Base-by-base conservation (phyloP, 306 rosid species). In the Crataegus laevigata region DNA sequence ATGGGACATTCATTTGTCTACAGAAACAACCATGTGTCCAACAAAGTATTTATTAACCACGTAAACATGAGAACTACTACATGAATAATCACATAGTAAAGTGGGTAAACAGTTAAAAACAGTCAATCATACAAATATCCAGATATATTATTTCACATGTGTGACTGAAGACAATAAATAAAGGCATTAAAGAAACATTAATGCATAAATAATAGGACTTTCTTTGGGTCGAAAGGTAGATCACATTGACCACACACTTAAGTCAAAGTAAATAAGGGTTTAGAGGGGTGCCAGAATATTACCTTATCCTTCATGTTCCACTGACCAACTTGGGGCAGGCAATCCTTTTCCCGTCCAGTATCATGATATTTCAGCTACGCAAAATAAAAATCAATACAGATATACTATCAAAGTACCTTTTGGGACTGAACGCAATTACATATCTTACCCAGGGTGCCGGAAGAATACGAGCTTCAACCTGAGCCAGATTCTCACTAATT, bases 241-340 rank as follows among this genome's bases (percentile, higher is more conserved):
- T 47, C 54, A 47, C 54, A 34, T 11, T 19, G 47, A 65, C 14
- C 69, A 32, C 47, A 64, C 17, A 65, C 38, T 17, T 65, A 9
- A 65, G 45, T 21, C 28, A 34, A 62, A 8, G 38, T 29, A 30
- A 65, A 15, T 26, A 32, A 34, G 13, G 18, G 45, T 4, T 13
- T 19, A 19, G 47, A 34, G 28, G 28, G 47, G 26, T 17, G 42
- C 43, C 42, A 47, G 21, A 68, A 12, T 32, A 36, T 30, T 71
- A 96, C 99, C 96, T 96, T 96, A 3, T 96, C 90, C 99, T 88
- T 96, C 99, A 96, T 96, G 24, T 96, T 96, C 99, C 99, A 96
- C 11, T 92, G 99, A 11, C 99, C 99, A 82, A 96, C 98, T 83
- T 92, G 96, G 24, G 99, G 99, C 8, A 96, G 80, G 71, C 98